Percentiles rank a stretch among this genome's conserved stretches.
phyloP scores from a whole-genome alignment of 176 grass and related monocot species.

The Guadua angustifolia region DNA sequence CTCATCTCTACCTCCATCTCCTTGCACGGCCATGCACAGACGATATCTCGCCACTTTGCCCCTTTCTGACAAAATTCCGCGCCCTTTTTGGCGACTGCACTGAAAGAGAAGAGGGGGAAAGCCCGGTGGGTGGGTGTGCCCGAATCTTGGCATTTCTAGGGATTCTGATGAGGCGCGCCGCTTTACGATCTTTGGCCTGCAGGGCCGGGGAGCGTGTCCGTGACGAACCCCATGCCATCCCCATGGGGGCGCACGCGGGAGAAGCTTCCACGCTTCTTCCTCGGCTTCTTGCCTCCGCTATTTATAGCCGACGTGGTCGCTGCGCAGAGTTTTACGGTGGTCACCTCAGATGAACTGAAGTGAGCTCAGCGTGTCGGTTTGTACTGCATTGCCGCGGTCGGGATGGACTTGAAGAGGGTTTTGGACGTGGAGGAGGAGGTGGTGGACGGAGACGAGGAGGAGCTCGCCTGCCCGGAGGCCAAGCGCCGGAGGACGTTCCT shows the following conservation, averaged over 20 bases:
- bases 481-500: constrained; percentile 66
- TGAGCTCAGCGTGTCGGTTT: not conserved
- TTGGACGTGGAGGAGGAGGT: constrained; percentile 65
- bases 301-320: constrained; percentile 50
- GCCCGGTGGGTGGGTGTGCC: constrained; percentile 36
- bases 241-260: constrained; percentile 22
- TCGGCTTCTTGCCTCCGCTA: constrained; percentile 51
- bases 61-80: constrained; percentile 69
- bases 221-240: constrained; percentile 52
- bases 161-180: constrained; percentile 45
- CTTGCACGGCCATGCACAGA: constrained; percentile 24
- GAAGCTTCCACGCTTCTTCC: constrained; percentile 83
- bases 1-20: constrained; percentile 27
- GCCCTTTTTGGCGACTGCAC: constrained; percentile 57
- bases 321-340: constrained; percentile 18
- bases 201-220: constrained; percentile 51
- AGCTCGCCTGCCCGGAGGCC: constrained; percentile 53
- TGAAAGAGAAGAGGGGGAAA: constrained; percentile 54
- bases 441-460: constrained; percentile 68
- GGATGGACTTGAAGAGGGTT: constrained; percentile 58
- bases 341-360: constrained; percentile 15
- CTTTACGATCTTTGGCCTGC: constrained; percentile 52
- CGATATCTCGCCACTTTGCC: constrained; percentile 42
- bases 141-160: constrained; percentile 87
- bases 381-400: not conserved